Base-by-base conservation (phyloP, 768 basidiomycete genomes). In the Xerocomus brunneocitrinus region DNA sequence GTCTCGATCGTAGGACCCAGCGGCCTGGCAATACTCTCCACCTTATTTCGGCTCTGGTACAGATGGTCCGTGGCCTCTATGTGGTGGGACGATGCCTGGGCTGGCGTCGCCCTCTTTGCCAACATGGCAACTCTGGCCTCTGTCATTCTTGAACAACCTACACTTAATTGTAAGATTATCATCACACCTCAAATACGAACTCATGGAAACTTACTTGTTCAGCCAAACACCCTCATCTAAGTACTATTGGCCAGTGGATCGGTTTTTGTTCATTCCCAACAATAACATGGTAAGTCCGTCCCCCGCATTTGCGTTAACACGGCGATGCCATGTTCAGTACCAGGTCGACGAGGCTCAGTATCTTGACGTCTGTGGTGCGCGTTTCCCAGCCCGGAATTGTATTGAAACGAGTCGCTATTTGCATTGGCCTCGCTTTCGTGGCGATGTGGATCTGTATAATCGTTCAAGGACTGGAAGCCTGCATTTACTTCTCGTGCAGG, bases 41-140 rank as follows among this genome's bases (percentile, higher is more conserved):
- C 59, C 13, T 14, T 52, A 22, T 62, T 61, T 22, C 56, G 60
- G 41, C 52, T 62, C 13, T 53, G 46, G 50, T 56, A 61, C 38
- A 47, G 60, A 49, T 57, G 50, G 53, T 34, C 36, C 22, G 44
- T 42, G 16, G 35, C 27, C 12, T 48, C 19, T n/a, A 25, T 62
- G 42, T 62, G 60, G 60, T 61, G 60, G 60, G 60, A 62, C 22
- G 59, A 62, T 19, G 43, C 45, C 14, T 53, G 57, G 57, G 61
- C 54, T 6, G 19, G 31, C 2, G 10, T 62, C 10, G 61, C 57
- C 4, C 52, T 62, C 50, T 43, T 34, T 3, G 39, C 38, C n/a
- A 43, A 52, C 28, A n/a, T 45, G 5, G 24, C 31, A 16, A 36
- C 34, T 31, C 30, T 49, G 4, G 25, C 47, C 22, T 14, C 30